phyloP scores from a whole-genome alignment of 352 stramenopile species.

The Pythium aphanidermatum region DNA sequence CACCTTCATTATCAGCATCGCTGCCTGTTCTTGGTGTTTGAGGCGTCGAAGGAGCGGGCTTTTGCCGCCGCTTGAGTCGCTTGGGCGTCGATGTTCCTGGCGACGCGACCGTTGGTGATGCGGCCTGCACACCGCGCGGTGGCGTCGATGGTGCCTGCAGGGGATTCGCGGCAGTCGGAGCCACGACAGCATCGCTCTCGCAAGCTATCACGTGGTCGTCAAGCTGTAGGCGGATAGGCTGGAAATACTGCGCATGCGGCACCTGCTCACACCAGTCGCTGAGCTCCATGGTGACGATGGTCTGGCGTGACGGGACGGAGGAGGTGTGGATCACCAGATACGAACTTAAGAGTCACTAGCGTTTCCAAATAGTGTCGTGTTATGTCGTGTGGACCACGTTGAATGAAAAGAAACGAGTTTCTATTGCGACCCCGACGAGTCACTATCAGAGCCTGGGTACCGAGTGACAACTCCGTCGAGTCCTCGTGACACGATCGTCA shows the following conservation, averaged over 20 bases:
- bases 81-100: constrained; percentile 16
- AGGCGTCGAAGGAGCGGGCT: constrained; percentile 13
- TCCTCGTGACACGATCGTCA: constrained; percentile 57
- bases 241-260: constrained; percentile 23
- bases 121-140: not conserved
- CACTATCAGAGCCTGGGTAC: not conserved
- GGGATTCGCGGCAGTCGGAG: not conserved
- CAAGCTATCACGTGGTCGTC: not conserved
- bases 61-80: constrained; percentile 19
- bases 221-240: constrained; percentile 20
- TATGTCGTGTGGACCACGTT: too few species aligned
- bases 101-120: not conserved
- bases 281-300: constrained; percentile 19
- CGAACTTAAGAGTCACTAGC: too few species aligned
- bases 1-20: constrained; percentile 11
- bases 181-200: too few species aligned
- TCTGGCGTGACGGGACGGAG: not conserved
- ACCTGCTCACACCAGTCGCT: constrained; percentile 25
- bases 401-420: too few species aligned
- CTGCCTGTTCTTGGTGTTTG: constrained; percentile 1
- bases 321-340: not conserved
- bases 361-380: too few species aligned
- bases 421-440: too few species aligned
- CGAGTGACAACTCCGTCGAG: constrained; percentile 36
- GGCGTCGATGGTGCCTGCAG: constrained; percentile 3